Base-by-base conservation (phyloP, 2,329 filamentous ascomycete genomes). In the Onygena corvina region DNA sequence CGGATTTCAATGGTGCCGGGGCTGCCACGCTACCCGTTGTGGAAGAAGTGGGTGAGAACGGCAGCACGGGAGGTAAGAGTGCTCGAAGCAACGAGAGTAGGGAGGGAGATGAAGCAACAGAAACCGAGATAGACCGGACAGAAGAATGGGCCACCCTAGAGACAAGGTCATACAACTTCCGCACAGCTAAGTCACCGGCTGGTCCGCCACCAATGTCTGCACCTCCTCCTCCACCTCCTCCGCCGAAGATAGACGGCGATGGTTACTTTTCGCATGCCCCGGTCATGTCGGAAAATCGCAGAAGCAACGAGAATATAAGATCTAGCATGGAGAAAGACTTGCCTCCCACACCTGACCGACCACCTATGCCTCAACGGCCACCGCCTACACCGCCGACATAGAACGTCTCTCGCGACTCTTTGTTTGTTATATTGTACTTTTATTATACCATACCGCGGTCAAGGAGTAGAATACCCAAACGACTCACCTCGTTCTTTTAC, bases 41-140 rank as follows among this genome's bases (percentile, higher is more conserved):
- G 4, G 86, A 94, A 57, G 90, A 96, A 67, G 83, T 80, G n/a
- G 84, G 80, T 3, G 90, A 95, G 64, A 81, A 74, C 7, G 77
- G 75, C 5, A 86, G 83, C 52, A 54, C 52, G 18, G 52, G 54
- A 11, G 53, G 47, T 21, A 51, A 49, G 44, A 52, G 54, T 27
- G 52, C 47, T 3, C 33, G 48, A 18, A 53, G 52, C 14, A 49
- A 50, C 14, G 27, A 9, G 30, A 40, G 42, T 9, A 42, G 27
- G 9, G 40, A 2, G 20, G 48, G 42, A 23, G 49, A 46, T 8
- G 49, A 49, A 21, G n/a, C 31, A 6, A 25, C 48, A 8, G 48
- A 50, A 9, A 34, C 29, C 34, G 46, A 34, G 33, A 23, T 25
- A 31, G 29, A 12, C n/a, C 38, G 14, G 38, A n/a, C 20, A 12